Evolutionary conservation across 1,284 basidiomycete genomes (phyloP), one percentile per base, ranked within the genome.

Genomic region (Pyrrhoderma lamaoense): DNA sequence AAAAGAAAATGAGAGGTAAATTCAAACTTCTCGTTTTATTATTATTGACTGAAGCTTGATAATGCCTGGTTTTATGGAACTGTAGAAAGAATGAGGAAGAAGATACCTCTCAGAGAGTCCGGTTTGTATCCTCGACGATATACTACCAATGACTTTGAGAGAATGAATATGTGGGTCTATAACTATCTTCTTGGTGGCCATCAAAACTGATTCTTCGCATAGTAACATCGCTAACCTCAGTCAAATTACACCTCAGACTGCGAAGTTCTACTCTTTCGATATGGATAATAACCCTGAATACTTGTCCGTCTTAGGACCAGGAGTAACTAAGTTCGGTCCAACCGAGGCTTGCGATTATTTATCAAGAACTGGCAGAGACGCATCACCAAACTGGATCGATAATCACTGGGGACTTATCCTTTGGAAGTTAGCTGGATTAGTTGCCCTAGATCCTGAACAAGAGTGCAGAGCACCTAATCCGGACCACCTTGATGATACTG

Each of bases 361-460:
- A 8, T 65, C 70, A 3, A 62, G 65, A 22, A 67, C 63, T 3
- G 85, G 79, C 0, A 87, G 83, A 55, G 66, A 63, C n/a, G 84
- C 76, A 2, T 83, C 79, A 2, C 72, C 80, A 55, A 64, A 72
- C 25, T 99, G 95, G 95, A 83, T 96, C 1, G 76, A 87, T 36
- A 96, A 97, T 61, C 93, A 97, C 60, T 99, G 92, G 89, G 64
- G 70, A 3, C 67, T 94, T 40, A 82, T 99, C 39, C 72, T 99
- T 4, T 99, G 96, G 96, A 99, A 99, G 66, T 68, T 97, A 8
- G 89, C 93, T 1, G 86, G 88, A 2, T 80, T 91, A 73, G 82
- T 83, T 0, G 73, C 76, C 36, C 73, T 92, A 3, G 79, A 88
- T 56, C 91, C 91, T 0, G 64, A 73, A 22, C 68, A 72, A 38